phyloP scores from a whole-genome alignment of 176 grass and related monocot genomes.

The Oryza australiensis region DNA sequence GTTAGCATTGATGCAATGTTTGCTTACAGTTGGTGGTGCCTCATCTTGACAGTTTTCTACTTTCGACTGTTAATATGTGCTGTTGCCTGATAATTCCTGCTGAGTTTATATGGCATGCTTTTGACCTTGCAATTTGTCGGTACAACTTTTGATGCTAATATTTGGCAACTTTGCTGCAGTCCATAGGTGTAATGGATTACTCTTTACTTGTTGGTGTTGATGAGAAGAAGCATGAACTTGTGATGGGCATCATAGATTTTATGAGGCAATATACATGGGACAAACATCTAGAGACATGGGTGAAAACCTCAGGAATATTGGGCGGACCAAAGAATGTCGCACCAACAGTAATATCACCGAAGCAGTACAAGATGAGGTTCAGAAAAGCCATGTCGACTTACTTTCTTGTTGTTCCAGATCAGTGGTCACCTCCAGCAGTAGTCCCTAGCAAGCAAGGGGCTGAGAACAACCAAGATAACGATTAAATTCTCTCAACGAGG shows the following conservation, averaged over 20 bases:
- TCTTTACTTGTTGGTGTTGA: slow-evolving; percentile 94
- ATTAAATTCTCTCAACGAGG: slow-evolving; percentile 26
- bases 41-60: background rate
- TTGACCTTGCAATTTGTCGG: slow-evolving; percentile 14
- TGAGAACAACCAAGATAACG: slow-evolving; percentile 51
- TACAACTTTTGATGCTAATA: slow-evolving; percentile 24
- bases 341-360: slow-evolving; percentile 93
- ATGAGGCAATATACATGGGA: slow-evolving; percentile 99
- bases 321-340: slow-evolving; percentile 90
- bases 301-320: slow-evolving; percentile 95
- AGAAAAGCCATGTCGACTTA: slow-evolving; percentile 95
- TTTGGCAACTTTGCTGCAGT: slow-evolving; percentile 63
- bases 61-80: background rate
- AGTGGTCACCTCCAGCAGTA: slow-evolving; percentile 65
- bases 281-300: slow-evolving; percentile 97
- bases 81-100: background rate
- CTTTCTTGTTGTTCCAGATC: slow-evolving; percentile 92
- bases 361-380: slow-evolving; percentile 95
- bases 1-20: background rate
- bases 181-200: slow-evolving; percentile 97
- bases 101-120: slow-evolving; percentile 4
- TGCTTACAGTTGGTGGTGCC: slow-evolving; percentile 10
- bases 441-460: slow-evolving; percentile 45
- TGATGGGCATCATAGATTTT: slow-evolving; percentile 96
- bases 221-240: slow-evolving; percentile 78